A percentile compares a stretch with the other conserved stretches of the same genome.
Evolutionary conservation across 1,284 basidiomycete species (phyloP).

Genomic region (Mycosarcoma mackinlayi): DNA sequence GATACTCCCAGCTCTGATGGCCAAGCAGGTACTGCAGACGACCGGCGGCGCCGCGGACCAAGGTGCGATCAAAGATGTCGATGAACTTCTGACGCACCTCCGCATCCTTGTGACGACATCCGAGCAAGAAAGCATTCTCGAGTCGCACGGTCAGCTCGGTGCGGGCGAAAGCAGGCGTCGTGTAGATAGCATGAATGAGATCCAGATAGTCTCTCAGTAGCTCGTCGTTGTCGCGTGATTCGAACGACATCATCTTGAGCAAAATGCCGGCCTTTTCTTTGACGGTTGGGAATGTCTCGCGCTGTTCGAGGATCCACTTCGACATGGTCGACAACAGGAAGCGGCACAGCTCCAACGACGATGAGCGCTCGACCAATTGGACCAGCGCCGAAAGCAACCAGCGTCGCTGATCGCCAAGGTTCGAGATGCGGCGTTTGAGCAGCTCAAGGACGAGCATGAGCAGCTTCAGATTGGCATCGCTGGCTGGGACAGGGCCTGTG

Average conservation of each 20-base stretch:
- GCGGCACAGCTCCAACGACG: conserved; percentile 81
- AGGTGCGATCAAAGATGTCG: conserved; percentile 87
- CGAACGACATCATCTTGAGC: conserved; percentile 90
- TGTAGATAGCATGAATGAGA: conserved; percentile 94
- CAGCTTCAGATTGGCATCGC: conserved; percentile 68
- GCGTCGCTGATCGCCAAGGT: conserved; percentile 73
- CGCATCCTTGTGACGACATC: conserved; percentile 86
- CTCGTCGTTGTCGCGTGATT: conserved; percentile 76
- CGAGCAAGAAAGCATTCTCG: conserved; percentile 92
- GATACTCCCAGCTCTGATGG: conserved; percentile 93
- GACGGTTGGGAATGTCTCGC: conserved; percentile 77
- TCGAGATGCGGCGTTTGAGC: conserved; percentile 71
- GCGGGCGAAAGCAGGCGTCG: conserved; percentile 82
- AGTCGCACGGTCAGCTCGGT: conserved; percentile 94
- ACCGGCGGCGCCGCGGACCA: conserved; percentile 82
- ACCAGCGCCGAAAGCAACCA: conserved; percentile 80
- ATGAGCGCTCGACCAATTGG: conserved; percentile 91
- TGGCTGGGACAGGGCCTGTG: conserved; percentile 40
- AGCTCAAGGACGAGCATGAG: conserved; percentile 73
- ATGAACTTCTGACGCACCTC: conserved; percentile 86
- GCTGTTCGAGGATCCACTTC: conserved; percentile 82
- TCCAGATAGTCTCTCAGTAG: conserved; percentile 88
- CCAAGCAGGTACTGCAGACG: conserved; percentile 91
- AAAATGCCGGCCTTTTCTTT: conserved; percentile 94
- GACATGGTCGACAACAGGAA: conserved; percentile 88